These are phyloP conservation scores for Saccharomycopsis babjevae DNA, from an alignment of 805 yeast genomes.

Conservation along the genomic window DNA sequence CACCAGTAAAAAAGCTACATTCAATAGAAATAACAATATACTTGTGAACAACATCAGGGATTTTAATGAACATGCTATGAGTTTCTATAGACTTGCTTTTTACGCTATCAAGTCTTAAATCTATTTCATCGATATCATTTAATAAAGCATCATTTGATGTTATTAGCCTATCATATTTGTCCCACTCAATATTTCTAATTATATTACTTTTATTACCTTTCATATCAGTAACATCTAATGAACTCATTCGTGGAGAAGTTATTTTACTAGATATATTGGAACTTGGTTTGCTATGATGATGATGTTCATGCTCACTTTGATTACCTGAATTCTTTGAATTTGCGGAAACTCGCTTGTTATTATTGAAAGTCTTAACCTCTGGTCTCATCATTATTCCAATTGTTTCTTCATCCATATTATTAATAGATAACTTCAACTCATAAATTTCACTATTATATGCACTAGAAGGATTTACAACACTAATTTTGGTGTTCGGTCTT, in stretches of 20 bases:
- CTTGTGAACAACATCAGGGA: slow-evolving; percentile 11
- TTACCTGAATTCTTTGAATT: not conserved
- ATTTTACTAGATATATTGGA: slow-evolving; percentile 11
- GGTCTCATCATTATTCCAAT: slow-evolving; percentile 25
- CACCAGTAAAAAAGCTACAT: slow-evolving; percentile 18
- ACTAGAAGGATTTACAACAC: slow-evolving; percentile 21
- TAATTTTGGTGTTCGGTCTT: slow-evolving; percentile 27
- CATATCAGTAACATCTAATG: not conserved
- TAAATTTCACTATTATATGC: slow-evolving; percentile 27
- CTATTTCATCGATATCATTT: slow-evolving; percentile 2
- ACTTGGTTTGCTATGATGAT: slow-evolving; percentile 12
- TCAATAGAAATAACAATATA: slow-evolving; percentile 15
- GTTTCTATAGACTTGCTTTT: not conserved
- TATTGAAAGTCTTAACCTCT: slow-evolving; percentile 9
- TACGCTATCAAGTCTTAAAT: slow-evolving; percentile 8
- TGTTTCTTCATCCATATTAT: slow-evolving; percentile 26
- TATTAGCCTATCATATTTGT: not conserved
- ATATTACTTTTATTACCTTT: not conserved
- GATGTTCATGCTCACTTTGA: not conserved
- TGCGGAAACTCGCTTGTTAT: not conserved
- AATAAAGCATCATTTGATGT: not conserved
- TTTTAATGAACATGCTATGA: slow-evolving; percentile 14
- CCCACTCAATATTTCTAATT: slow-evolving; percentile 10
- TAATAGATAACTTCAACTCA: slow-evolving; percentile 21
- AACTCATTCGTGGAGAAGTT: slow-evolving; percentile 3